Conservation (phyloP, 768 basidiomycete species). For the Pleurotus tuber-regium region DNA sequence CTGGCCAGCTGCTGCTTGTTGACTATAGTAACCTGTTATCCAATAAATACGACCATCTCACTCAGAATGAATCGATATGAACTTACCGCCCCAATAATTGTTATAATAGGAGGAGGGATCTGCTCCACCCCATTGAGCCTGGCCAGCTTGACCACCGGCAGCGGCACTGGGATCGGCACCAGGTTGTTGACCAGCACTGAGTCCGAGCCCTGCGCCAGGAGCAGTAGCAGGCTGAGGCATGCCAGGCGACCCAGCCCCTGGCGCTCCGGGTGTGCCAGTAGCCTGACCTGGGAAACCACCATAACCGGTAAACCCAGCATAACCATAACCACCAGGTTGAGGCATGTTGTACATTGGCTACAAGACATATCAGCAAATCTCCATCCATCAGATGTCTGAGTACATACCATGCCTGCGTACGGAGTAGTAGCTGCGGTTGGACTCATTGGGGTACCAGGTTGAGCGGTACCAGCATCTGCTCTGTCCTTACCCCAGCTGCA, state of each 20-base stretch:
- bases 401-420: conserved; percentile 78
- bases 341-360: conserved; percentile 92
- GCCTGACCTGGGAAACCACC: conserved; percentile 66
- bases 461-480: conserved; percentile 63
- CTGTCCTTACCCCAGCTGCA: conserved; percentile 99
- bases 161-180: conserved; percentile 53
- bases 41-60: not conserved
- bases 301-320: conserved; percentile 77
- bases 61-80: not conserved
- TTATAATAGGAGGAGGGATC: conserved; percentile 77
- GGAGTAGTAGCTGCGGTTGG: conserved; percentile 61
- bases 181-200: conserved; percentile 57
- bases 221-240: conserved; percentile 57
- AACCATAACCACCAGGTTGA: conserved; percentile 74
- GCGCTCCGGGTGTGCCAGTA: conserved; percentile 44
- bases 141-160: conserved; percentile 55
- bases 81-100: conserved; percentile 82
- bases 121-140: conserved; percentile 74
- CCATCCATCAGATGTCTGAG: not conserved
- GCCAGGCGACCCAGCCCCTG: conserved; percentile 50
- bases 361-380: conserved; percentile 9
- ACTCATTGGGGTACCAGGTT: conserved; percentile 50
- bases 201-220: conserved; percentile 51
- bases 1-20: conserved; percentile 58
- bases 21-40: conserved; percentile 72